Percentiles rank a stretch among this genome's conserved stretches.
These are phyloP conservation scores for Micractinium conductrix DNA, from an alignment of 139 green algal species.

Conservation along the genomic window DNA sequence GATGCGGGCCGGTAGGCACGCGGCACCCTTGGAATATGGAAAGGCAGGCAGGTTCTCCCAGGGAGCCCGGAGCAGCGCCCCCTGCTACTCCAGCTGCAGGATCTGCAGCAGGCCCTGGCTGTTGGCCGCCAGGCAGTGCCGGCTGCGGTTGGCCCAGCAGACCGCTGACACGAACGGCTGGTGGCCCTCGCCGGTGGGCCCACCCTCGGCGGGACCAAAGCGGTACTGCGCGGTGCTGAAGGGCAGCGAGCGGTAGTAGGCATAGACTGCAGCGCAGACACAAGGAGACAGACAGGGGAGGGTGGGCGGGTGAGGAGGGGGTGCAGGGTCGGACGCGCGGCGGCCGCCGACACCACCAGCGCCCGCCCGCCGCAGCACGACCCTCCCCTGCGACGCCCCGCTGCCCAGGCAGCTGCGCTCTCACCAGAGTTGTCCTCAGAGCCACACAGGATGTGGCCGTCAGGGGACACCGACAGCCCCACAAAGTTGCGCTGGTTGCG, in stretches of 20 bases:
- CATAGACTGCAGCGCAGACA: slow-evolving; percentile 30
- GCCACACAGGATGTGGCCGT: slow-evolving; percentile 74
- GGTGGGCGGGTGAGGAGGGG: background rate
- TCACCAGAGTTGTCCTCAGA: slow-evolving; percentile 71
- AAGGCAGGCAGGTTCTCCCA: too few relatives aligned
- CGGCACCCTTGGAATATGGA: too few relatives aligned
- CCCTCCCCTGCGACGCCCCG: too few relatives aligned
- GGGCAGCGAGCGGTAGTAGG: slow-evolving; percentile 49
- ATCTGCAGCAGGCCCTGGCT: slow-evolving; percentile 46
- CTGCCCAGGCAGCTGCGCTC: too few relatives aligned
- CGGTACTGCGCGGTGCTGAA: slow-evolving; percentile 32
- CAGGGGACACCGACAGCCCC: slow-evolving; percentile 65
- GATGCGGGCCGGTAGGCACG: too few relatives aligned
- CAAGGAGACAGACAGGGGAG: background rate
- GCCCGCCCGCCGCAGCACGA: too few relatives aligned
- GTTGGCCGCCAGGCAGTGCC: slow-evolving; percentile 49
- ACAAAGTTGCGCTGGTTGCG: slow-evolving; percentile 88
- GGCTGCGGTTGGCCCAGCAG: slow-evolving; percentile 36
- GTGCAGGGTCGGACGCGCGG: too few relatives aligned
- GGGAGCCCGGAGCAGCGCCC: too few relatives aligned
- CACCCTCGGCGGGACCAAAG: background rate
- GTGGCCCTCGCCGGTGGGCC: slow-evolving; percentile 1
- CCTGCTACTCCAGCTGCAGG: slow-evolving; percentile 43
- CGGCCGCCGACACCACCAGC: too few relatives aligned
- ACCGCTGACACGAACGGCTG: slow-evolving; percentile 47